Base-by-base conservation (phyloP, 2,329 filamentous ascomycete genomes). In the Diaporthe helianthi region DNA sequence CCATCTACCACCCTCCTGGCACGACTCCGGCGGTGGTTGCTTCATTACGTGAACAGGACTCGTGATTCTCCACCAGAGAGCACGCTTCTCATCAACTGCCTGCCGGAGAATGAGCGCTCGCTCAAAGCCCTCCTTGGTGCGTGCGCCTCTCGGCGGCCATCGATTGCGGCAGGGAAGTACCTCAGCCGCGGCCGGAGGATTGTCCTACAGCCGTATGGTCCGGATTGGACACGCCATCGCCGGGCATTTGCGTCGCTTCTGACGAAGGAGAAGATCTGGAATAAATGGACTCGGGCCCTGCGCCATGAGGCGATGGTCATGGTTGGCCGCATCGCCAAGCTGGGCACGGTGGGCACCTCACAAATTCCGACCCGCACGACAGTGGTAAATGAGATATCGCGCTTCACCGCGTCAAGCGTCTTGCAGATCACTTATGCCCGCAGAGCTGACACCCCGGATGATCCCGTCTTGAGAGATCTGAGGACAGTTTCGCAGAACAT, bases 321-420 rank as follows among this genome's bases (percentile, higher is more conserved):
- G 67, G 63, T 64, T 7, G 26, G 55, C 31, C 67, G 67, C 15
- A 69, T 71, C 38, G 31, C 36, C 41, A 13, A 38, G 12, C 31
- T 71, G 24, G 24, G 19, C 0, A 19, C 13, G 12, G 24, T 71
- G 24, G 24, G 19, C 0, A 19, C 13, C 4, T 10, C 13, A 4
- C 22, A 24, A 4, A 4, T 10, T 17, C 10, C 47, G 4, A 6
- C 36, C 6, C 24, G 17, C 9, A 52, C 38, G 7, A 44, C 19
- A 7, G 15, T 68, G 12, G 19, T 71, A 17, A 55, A 71, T 15
- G 69, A 71, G 19, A 47, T 71, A 36, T 69, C 67, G 15, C 69
- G 69, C 19, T 71, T 71, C 44, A 71, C 69, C 26, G 69, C 69
- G 2, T 71, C 69, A 31, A 71, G 61, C 15, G 69, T 71, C 26